A percentile compares a stretch with the other conserved stretches of the same genome.
phyloP scores from a whole-genome alignment of 192 early-diverging fungal genomes.

The Coemansia sp. region DNA sequence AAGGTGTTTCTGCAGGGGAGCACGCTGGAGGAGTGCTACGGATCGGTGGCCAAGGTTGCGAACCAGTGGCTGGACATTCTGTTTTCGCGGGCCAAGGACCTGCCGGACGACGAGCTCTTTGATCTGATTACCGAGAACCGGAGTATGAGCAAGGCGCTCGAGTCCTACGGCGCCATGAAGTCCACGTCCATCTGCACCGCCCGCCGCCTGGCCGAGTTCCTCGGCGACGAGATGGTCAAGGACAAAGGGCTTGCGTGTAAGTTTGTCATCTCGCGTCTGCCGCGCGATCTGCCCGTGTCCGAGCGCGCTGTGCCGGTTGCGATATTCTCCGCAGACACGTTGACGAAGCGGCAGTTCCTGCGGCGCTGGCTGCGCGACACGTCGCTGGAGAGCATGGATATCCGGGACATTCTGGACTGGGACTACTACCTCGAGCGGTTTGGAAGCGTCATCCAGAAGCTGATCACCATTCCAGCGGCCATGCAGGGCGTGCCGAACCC shows the following conservation, averaged over 20 bases:
- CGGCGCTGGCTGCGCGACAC: conserved; percentile 91
- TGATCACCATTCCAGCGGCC: conserved; percentile 97
- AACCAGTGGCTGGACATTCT: conserved; percentile 96
- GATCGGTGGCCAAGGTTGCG: conserved; percentile 82
- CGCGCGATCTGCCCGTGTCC: conserved; percentile 79
- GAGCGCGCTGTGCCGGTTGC: conserved; percentile 94
- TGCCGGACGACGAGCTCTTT: conserved; percentile 87
- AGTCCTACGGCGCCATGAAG: conserved; percentile 92
- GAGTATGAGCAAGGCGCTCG: conserved; percentile 92
- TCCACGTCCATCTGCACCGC: conserved; percentile 95
- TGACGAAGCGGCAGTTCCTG: conserved; percentile 76
- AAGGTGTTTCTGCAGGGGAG: conserved; percentile 86
- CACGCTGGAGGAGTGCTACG: conserved; percentile 87
- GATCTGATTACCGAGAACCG: conserved; percentile 97
- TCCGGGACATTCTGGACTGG: conserved; percentile 95
- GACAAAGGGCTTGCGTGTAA: conserved; percentile 95
- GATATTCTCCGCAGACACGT: conserved; percentile 85
- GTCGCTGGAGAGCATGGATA: conserved; percentile 74
- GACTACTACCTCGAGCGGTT: conserved; percentile 96
- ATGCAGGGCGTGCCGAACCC: conserved; percentile 95
- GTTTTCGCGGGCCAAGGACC: conserved; percentile 75
- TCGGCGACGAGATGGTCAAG: conserved; percentile 98
- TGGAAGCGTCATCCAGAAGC: conserved; percentile 90
- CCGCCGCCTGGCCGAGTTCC: conserved; percentile 90
- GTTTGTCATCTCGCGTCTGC: conserved; percentile 89